Base-by-base conservation (phyloP, 305 asterid genomes). In the Ajuga reptans region DNA sequence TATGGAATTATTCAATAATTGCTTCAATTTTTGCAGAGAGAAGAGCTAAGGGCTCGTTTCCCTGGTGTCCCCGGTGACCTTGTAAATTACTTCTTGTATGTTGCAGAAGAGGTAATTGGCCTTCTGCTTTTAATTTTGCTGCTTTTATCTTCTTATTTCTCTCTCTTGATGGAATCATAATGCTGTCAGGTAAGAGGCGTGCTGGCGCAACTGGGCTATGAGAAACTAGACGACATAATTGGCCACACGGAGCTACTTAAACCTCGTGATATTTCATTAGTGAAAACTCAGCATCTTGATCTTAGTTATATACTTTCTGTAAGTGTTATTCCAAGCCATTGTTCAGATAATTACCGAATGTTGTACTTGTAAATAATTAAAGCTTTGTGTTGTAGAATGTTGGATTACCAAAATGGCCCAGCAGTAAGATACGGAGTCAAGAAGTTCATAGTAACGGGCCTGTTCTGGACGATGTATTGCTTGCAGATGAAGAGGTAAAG, bases 51-150 rank as follows among this genome's bases (percentile, higher is more conserved):
- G 66, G 99, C 99, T 74, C 99, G 99, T 69, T 93, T 93, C 79
- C 99, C 99, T 66, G 99, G 99, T 78, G 89, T 93, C 33, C 99
- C 99, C 9, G 96, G 88, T 60, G 99, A 93, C 80, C 99, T 93
- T 69, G 99, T 93, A 65, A 93, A 91, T 81, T 87, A 76, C 85
- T 91, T 93, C 78, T 55, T 91, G 29, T 91, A 91, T 74, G 97
- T 93, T 39, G 99, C 97, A 1, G 99, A 93, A 84, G 99, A 93
- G 96, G 97, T 92, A 82, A 76, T 47, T 11, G 43, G 7, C 11
- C 0, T 65, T 59, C 59, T 61, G 15, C 41, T 10, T 39, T 64
- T 39, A 9, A 46, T 27, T 46, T 36, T 41, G 55, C 18, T 47
- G n/a, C n/a, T n/a, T n/a, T n/a, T n/a, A n/a, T 21, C 9, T 2